Base-by-base conservation (phyloP, 371 early-diverging fungal species). In the Capillidium heterosporum region DNA sequence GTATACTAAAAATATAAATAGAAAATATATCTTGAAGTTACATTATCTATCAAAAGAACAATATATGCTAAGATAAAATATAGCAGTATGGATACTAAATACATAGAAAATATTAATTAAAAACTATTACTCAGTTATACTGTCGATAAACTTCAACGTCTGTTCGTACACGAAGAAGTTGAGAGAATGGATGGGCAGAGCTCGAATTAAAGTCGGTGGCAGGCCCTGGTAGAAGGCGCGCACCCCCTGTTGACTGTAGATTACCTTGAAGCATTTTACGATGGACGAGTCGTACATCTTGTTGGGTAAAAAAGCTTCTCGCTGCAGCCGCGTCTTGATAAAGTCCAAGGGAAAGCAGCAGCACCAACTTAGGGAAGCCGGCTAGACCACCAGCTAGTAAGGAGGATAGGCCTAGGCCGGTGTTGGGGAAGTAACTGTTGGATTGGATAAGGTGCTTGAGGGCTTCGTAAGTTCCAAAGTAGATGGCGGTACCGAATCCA, bases 121-220 rank as follows among this genome's bases (percentile, higher is more conserved):
- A 35, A 7, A 7, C 35, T 35, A 35, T 13, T 35, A 35, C 13
- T 35, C 35, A 35, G 35, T 7, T 35, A 35, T 7, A 7, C 35
- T 4, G 35, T 53, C 23, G n/a, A 53, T 39, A n/a, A 21, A 53
- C n/a, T 31, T 39, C 32, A 53, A 35, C 2, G 26, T 24, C n/a
- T 53, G 31, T 53, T 84, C 85, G 57, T 84, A 84, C 10, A 86
- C 84, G 10, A 82, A 67, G 70, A 86, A 84, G 63, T 84, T 84
- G 26, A 88, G 67, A 5, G 83, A 77, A 64, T 88, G 89, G 57
- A 88, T 77, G 5, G 89, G 89, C 57, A 86, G 81, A 15, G 87
- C 87, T 10, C 89, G 69, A 27, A 86, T 68, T 8, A 86, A 68
- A 26, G 84, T 84, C 15, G 85, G 83, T 4, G 73, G 73, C 1